These are phyloP conservation scores for Colletotrichum tropicale DNA, from an alignment of 2,329 filamentous ascomycete species.

Conservation along the genomic window DNA sequence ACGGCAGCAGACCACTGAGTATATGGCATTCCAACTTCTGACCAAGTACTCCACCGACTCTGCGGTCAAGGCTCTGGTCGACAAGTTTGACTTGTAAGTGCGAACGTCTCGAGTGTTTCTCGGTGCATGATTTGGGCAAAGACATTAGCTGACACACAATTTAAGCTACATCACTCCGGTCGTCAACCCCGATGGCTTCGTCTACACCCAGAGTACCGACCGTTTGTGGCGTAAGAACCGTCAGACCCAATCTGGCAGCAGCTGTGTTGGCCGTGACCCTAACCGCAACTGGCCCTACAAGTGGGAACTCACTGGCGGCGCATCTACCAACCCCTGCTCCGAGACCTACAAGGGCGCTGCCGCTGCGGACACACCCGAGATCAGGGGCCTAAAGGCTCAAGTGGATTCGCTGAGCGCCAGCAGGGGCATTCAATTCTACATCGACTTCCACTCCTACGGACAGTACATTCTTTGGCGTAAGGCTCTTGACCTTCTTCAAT, in stretches of 20 bases:
- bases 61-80: constrained; percentile 46
- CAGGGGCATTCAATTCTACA: constrained; percentile 63
- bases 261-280: constrained; percentile 55
- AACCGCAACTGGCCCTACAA: constrained; percentile 59
- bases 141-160: accelerated
- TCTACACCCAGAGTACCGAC: constrained; percentile 48
- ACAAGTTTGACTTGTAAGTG: constrained; percentile 57
- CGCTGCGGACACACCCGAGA: constrained; percentile 50
- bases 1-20: constrained; percentile 46
- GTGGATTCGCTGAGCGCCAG: constrained; percentile 42
- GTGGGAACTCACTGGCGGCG: constrained; percentile 50
- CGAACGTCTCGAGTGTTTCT: background rate
- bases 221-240: constrained; percentile 61
- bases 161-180: constrained; percentile 54
- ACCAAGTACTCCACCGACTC: constrained; percentile 37
- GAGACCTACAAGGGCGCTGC: constrained; percentile 47
- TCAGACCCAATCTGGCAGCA: constrained; percentile 33
- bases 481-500: background rate
- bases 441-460: constrained; percentile 70
- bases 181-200: constrained; percentile 54
- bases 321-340: constrained; percentile 52
- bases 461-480: constrained; percentile 39
- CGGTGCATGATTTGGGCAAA: accelerated
- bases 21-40: constrained; percentile 49
- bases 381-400: constrained; percentile 48